Evolutionary conservation across 2,329 filamentous ascomycete genomes (phyloP).

Genomic region (Ascochyta viciae-villosae): DNA sequence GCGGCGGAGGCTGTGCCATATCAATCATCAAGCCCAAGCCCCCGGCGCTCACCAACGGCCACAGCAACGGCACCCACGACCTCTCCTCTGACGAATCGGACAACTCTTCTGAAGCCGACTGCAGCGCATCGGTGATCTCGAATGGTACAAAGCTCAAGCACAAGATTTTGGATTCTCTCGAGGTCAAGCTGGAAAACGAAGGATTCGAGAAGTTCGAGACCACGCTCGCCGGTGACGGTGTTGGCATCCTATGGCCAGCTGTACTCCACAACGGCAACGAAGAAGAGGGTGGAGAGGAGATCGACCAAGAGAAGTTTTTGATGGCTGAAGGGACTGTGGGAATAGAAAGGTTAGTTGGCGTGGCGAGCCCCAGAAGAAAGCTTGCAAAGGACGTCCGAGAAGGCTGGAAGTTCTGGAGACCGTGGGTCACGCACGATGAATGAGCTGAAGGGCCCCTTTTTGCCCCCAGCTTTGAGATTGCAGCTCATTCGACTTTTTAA

Average conservation of each 20-base stretch:
- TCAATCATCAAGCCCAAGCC: slow-evolving; percentile 77
- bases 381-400: slow-evolving; percentile 44
- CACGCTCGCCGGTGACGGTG: slow-evolving; percentile 89
- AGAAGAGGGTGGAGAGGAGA: slow-evolving; percentile 86
- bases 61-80: slow-evolving; percentile 33
- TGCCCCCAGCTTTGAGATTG: not conserved
- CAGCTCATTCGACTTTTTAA: not conserved
- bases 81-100: slow-evolving; percentile 35
- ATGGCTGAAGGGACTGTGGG: slow-evolving; percentile 83
- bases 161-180: slow-evolving; percentile 63
- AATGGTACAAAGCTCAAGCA: slow-evolving; percentile 44
- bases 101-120: slow-evolving; percentile 35
- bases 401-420: slow-evolving; percentile 52
- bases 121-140: slow-evolving; percentile 41
- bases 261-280: slow-evolving; percentile 85
- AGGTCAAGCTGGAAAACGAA: slow-evolving; percentile 62
- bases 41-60: slow-evolving; percentile 54
- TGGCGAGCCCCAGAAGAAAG: slow-evolving; percentile 51
- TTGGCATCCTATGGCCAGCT: slow-evolving; percentile 93
- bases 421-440: slow-evolving; percentile 38
- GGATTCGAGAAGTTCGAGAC: slow-evolving; percentile 87
- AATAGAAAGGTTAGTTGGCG: slow-evolving; percentile 86
- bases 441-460: slow-evolving; percentile 1
- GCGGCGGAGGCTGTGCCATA: slow-evolving; percentile 94
- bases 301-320: slow-evolving; percentile 87